phyloP scores from a whole-genome alignment of 1,284 basidiomycete species.

The Meira nashicola region DNA sequence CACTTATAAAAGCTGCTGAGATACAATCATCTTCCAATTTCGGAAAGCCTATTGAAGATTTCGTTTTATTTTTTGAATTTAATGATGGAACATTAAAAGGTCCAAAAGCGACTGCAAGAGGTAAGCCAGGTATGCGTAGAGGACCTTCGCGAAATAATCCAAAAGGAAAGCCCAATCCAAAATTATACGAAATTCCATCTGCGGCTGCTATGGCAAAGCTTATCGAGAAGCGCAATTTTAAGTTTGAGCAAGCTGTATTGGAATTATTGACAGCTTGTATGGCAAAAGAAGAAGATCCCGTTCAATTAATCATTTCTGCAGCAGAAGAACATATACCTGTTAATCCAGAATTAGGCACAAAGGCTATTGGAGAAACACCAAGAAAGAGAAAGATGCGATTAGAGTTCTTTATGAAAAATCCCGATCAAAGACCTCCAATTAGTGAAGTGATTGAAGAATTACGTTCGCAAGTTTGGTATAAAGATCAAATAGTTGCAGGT shows the following conservation, averaged over 20 bases:
- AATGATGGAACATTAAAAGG: slow-evolving; percentile 54
- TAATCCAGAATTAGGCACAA: slow-evolving; percentile 31
- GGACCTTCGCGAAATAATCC: slow-evolving; percentile 18
- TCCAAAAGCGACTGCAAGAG: slow-evolving; percentile 51
- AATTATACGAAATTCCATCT: slow-evolving; percentile 27
- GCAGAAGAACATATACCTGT: slow-evolving; percentile 44
- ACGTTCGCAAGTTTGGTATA: slow-evolving; percentile 41
- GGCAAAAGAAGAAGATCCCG: slow-evolving; percentile 39
- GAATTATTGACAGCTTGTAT: slow-evolving; percentile 43
- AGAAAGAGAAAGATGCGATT: slow-evolving; percentile 41
- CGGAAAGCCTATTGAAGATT: slow-evolving; percentile 36
- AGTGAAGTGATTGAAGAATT: slow-evolving; percentile 38
- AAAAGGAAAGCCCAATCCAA: slow-evolving; percentile 16
- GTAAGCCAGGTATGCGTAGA: slow-evolving; percentile 28
- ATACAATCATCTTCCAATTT: slow-evolving; percentile 13
- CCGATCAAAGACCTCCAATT: slow-evolving; percentile 36
- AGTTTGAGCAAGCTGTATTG: slow-evolving; percentile 46
- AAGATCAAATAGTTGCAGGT: slow-evolving; percentile 50
- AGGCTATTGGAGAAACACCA: slow-evolving; percentile 30
- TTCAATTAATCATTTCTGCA: slow-evolving; percentile 40
- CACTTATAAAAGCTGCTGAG: slow-evolving; percentile 5
- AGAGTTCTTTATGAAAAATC: slow-evolving; percentile 37
- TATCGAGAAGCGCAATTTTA: slow-evolving; percentile 47
- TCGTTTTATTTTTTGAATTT: slow-evolving; percentile 54
- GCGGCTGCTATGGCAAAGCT: slow-evolving; percentile 39